Evolutionary conservation across 106 monocot species (phyloP), one percentile per base, ranked within the genome.

Genomic region (Cymbidium sinense): DNA sequence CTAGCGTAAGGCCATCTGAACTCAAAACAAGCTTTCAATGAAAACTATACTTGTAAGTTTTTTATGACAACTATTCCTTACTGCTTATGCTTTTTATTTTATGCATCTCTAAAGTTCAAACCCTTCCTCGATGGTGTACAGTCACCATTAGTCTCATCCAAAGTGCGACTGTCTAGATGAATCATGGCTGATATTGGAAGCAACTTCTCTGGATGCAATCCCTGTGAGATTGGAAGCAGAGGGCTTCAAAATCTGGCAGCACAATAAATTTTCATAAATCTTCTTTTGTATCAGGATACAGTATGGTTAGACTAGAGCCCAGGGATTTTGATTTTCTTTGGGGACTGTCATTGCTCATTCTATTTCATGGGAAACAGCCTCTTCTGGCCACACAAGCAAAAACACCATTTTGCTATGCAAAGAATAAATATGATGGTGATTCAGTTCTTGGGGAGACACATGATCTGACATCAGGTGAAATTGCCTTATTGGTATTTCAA

Each of bases 121-220:
- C 95, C 94, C 81, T 95, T 99, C 77, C 89, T 99, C 21, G 92
- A 94, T 83, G 98, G 98, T 12, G 90, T 99, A 80, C 92, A 94
- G 54, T 98, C 92, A 20, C 80, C 80, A 5, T 64, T 92, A 70
- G 90, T 94, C 76, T 95, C 95, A 25, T 90, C 90, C 39, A 92
- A 90, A 81, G 88, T 94, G 64, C 75, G 85, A 78, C 43, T 95
- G 90, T 82, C 84, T 99, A 30, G 87, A 90, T 80, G 92, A 95
- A 77, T 79, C 83, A 23, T 95, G 92, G 88, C 78, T 89, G 75
- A 94, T 99, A 80, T 82, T 99, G 31, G 83, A 91, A 81, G 92
- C 98, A 55, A 77, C 74, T 71, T 82, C 75, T 69, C 81, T 95
- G 27, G 98, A 99, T 89, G 80, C 95, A 55, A 82, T 81, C 47